Conservation (phyloP, 2,329 filamentous ascomycete genomes). For the Aurifilum marmelostoma region DNA sequence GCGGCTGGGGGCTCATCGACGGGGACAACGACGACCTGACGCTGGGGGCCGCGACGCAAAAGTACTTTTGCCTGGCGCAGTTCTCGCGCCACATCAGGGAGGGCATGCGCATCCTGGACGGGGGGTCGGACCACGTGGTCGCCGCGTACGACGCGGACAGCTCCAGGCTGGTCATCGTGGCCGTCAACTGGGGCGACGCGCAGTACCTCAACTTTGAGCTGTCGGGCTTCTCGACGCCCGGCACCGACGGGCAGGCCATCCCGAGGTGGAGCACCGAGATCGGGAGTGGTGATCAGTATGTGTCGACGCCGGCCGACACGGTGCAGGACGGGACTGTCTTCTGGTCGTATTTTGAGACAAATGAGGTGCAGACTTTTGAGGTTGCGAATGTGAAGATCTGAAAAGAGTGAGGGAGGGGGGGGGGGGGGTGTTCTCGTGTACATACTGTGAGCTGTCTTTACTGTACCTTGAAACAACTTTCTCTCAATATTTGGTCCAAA, state of each 20-base stretch:
- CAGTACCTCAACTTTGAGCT: slow-evolving; percentile 47
- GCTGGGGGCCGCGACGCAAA: slow-evolving; percentile 39
- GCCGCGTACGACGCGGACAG: slow-evolving; percentile 43
- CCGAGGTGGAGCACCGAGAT: slow-evolving; percentile 44
- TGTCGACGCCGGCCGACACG: slow-evolving; percentile 36
- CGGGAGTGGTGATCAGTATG: slow-evolving; percentile 41
- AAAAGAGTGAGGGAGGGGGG: too few species aligned
- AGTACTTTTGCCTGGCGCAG: slow-evolving; percentile 48
- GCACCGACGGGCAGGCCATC: slow-evolving; percentile 39
- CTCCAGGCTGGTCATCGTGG: slow-evolving; percentile 44
- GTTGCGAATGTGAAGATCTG: slow-evolving; percentile 36
- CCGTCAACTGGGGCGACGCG: slow-evolving; percentile 43
- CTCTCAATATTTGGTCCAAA: too few species aligned
- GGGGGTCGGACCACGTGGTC: slow-evolving; percentile 40
- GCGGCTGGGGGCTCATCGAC: slow-evolving; percentile 46
- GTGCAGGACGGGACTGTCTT: slow-evolving; percentile 41
- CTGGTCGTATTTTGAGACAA: slow-evolving; percentile 41
- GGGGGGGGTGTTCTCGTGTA: too few species aligned
- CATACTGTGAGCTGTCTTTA: too few species aligned
- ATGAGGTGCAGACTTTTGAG: slow-evolving; percentile 45
- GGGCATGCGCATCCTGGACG: slow-evolving; percentile 45
- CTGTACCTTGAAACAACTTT: too few species aligned
- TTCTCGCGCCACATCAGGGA: slow-evolving; percentile 46
- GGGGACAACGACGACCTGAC: slow-evolving; percentile 42
- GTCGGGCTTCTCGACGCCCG: slow-evolving; percentile 38